Percentiles rank a stretch among this genome's conserved stretches.
Evolutionary conservation across 768 basidiomycete species (phyloP).

Genomic region (Gymnopilus junonius): DNA sequence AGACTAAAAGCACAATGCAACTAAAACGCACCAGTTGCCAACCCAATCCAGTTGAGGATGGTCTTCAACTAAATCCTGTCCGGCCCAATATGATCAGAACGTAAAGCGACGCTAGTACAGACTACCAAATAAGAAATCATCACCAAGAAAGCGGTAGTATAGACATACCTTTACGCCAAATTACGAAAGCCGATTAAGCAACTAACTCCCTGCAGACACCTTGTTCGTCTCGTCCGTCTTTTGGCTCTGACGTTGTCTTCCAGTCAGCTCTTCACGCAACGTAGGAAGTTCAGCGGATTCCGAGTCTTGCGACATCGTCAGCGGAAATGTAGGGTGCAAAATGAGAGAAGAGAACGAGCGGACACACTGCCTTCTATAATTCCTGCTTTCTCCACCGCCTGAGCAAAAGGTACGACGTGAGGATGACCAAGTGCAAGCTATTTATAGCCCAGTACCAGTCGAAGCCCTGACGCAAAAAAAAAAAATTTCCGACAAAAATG

Average conservation of each 20-base stretch:
- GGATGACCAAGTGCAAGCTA: background rate
- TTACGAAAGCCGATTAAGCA: constrained; percentile 65
- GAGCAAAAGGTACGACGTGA: background rate
- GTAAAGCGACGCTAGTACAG: background rate
- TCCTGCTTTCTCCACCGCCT: background rate
- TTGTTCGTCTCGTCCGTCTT: constrained; percentile 36
- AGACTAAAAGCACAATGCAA: constrained; percentile 41
- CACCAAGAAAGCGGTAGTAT: background rate
- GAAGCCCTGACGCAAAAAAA: no score
- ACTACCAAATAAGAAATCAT: background rate
- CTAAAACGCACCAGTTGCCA: constrained; percentile 69
- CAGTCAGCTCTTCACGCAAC: background rate
- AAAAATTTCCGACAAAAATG: no score
- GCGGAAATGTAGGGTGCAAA: background rate
- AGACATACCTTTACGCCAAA: constrained; percentile 60
- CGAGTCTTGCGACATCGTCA: background rate
- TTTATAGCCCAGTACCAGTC: background rate
- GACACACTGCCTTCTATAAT: background rate
- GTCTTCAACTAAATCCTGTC: constrained; percentile 81
- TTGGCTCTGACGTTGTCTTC: constrained; percentile 21
- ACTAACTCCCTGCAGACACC: constrained; percentile 60
- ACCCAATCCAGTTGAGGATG: constrained; percentile 82
- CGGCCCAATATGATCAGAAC: background rate
- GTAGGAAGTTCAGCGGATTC: background rate
- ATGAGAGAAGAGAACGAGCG: background rate